Percentiles rank a stretch among this genome's conserved stretches.
These are phyloP conservation scores for Cymodocea nodosa DNA, from an alignment of 116 monocot genomes.

Conservation along the genomic window DNA sequence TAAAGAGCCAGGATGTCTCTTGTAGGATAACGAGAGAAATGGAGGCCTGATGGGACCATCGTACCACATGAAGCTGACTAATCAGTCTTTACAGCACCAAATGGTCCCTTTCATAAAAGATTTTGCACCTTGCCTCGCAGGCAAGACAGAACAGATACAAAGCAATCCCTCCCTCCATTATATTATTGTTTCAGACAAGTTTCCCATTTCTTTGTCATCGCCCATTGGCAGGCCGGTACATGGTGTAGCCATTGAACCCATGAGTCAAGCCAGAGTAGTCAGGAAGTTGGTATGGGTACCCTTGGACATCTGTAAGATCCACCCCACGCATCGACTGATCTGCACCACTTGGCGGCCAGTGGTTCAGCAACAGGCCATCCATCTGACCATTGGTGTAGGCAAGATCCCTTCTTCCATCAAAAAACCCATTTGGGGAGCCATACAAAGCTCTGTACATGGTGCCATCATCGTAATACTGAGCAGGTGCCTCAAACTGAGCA, in stretches of 20 bases:
- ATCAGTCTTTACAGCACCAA: constrained; percentile 1
- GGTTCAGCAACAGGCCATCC: constrained; percentile 26
- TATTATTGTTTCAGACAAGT: neutral
- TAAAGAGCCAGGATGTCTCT: neutral
- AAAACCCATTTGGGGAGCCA: constrained; percentile 12
- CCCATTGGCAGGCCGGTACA: constrained; percentile 44
- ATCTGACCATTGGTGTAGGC: constrained; percentile 32
- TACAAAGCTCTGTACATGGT: constrained; percentile 17
- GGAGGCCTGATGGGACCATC: neutral
- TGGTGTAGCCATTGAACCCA: constrained; percentile 28
- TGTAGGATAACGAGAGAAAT: neutral
- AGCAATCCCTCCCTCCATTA: neutral
- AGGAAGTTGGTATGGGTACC: constrained; percentile 26
- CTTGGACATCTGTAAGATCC: constrained; percentile 20
- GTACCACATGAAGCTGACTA: neutral
- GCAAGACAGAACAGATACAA: no score
- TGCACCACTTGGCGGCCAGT: constrained; percentile 26
- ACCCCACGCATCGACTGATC: constrained; percentile 13
- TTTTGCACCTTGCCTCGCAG: no score
- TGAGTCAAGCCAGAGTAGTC: constrained; percentile 29
- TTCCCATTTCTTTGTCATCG: neutral
- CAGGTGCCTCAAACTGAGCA: constrained; percentile 16
- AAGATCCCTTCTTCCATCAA: constrained; percentile 10
- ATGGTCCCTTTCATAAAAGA: neutral
- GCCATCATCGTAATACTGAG: constrained; percentile 26